Percentiles rank a stretch among this genome's conserved stretches.
phyloP scores from a whole-genome alignment of 2,329 filamentous ascomycete genomes.

The Fusarium buharicum region DNA sequence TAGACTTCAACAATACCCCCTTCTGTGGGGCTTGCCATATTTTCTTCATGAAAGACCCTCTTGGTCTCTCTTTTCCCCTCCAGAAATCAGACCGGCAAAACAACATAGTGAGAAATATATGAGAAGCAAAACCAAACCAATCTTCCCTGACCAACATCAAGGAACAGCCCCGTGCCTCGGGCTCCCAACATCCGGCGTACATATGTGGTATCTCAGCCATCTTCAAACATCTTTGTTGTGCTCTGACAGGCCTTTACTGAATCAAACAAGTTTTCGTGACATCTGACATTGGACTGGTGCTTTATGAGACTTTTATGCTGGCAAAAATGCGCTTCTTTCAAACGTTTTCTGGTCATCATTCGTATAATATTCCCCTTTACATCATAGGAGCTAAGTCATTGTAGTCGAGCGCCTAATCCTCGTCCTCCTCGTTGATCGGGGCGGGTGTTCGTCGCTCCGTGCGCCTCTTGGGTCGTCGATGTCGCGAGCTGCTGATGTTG shows the following conservation, averaged over 20 bases:
- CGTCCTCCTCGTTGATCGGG: conserved; percentile 76
- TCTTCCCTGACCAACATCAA: conserved; percentile 9
- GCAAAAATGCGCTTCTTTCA: conserved; percentile 35
- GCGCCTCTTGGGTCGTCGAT: conserved; percentile 73
- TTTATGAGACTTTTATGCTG: conserved; percentile 38
- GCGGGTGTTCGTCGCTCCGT: conserved; percentile 77
- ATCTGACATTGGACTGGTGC: conserved; percentile 28
- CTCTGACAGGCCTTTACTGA: conserved; percentile 29
- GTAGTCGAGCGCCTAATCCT: conserved; percentile 60
- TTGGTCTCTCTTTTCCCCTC: not conserved
- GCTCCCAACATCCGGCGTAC: conserved; percentile 25
- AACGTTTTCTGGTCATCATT: conserved; percentile 34
- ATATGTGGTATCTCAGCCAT: conserved; percentile 44
- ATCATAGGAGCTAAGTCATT: conserved; percentile 11
- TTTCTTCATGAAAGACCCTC: conserved; percentile 8
- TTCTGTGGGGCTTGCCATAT: not conserved
- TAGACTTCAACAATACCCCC: conserved; percentile 2
- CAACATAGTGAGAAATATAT: conserved; percentile 16
- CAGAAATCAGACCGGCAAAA: conserved; percentile 12
- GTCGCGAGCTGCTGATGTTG: conserved; percentile 78
- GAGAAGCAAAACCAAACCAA: conserved; percentile 9
- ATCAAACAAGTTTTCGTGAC: conserved; percentile 36
- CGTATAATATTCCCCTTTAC: conserved; percentile 15
- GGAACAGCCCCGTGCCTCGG: not conserved
- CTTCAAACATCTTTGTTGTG: conserved; percentile 26